A percentile compares a stretch with the other conserved stretches of the same genome.
Evolutionary conservation across 352 stramenopile genomes (phyloP).

Genomic region (Globisporangium parvum): DNA sequence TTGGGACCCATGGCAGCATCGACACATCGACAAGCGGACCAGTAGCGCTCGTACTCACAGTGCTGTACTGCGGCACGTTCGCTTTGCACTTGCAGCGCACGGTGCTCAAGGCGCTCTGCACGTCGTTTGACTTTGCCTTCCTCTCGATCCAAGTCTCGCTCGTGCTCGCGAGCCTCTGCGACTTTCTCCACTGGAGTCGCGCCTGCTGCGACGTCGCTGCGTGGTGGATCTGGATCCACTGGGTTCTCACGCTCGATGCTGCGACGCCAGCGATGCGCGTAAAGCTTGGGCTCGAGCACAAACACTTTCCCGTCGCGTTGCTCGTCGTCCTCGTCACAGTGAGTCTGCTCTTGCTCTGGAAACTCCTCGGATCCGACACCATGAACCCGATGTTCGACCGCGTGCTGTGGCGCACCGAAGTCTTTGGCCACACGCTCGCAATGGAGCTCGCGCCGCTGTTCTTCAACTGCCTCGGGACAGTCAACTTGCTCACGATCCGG

Average conservation of each 20-base stretch:
- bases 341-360: constrained; percentile 1
- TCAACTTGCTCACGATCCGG: constrained; percentile 15
- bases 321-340: constrained; percentile 5
- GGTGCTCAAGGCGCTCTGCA: constrained; percentile 8
- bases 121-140: constrained; percentile 32
- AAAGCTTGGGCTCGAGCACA: constrained; percentile 10
- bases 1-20: neutral
- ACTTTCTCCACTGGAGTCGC: constrained; percentile 21
- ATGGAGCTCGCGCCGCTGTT: constrained; percentile 21
- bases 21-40: neutral
- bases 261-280: constrained; percentile 15
- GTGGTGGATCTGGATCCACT: constrained; percentile 22
- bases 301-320: constrained; percentile 1
- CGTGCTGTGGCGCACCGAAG: constrained; percentile 3
- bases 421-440: constrained; percentile 1
- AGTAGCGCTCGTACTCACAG: constrained; percentile 2
- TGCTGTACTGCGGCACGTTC: constrained; percentile 1
- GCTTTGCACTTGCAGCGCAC: constrained; percentile 10
- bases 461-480: constrained; percentile 14
- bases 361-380: constrained; percentile 3
- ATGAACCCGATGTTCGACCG: constrained; percentile 19
- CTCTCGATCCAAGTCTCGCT: constrained; percentile 21
- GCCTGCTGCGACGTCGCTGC: constrained; percentile 1
- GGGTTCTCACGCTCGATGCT: constrained; percentile 20
- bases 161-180: constrained; percentile 15